Evolutionary conservation across 208 protist genomes (phyloP), one percentile per base, ranked within the genome.

Genomic region (Tritrichomonas foetus): DNA sequence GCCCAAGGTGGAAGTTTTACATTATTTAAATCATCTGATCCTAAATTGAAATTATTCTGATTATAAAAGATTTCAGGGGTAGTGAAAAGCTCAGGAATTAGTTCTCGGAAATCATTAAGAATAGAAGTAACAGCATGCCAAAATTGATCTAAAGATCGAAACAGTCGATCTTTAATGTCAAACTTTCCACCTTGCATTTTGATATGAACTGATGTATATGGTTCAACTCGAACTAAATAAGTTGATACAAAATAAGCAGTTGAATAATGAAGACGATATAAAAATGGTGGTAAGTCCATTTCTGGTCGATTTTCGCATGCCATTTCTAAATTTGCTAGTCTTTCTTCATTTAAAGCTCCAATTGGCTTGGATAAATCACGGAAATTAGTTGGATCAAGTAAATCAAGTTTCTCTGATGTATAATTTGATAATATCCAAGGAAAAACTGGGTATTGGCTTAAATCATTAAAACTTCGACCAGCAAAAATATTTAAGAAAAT

Each of bases 1-100:
- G 69, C 14, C 69, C 69, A 78, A 25, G 69, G 69, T 44, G 69
- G 69, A 36, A 78, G 33, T 13, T 41, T 44, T 44, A 44, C 33
- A 33, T 33, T 44, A 44, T 78, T 44, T 41, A 78, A 20, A 14
- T 33, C 36, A 13, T 78, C 33, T 69, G 93, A 84, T 36, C 96
- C 96, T 30, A 97, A 94, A 22, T 94, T 27, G 5, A 47, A 53
- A 25, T 82, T 41, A 20, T 49, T 53, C 1, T 53, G 0, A 53
- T 82, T 82, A 0, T 33, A 53, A 20, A 82, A 82, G 11, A 82
- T 82, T 53, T 82, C 74, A 53, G 74, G 74, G 27, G 33, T 39
- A 33, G 14, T 50, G 33, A 53, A 82, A 53, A 82, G 22, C 16
- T 82, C 74, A 9, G 74, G 74, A 82, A 82, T 82, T 53, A 82